Base-by-base conservation (phyloP, 768 basidiomycete genomes). In the Agrocybe praecox region DNA sequence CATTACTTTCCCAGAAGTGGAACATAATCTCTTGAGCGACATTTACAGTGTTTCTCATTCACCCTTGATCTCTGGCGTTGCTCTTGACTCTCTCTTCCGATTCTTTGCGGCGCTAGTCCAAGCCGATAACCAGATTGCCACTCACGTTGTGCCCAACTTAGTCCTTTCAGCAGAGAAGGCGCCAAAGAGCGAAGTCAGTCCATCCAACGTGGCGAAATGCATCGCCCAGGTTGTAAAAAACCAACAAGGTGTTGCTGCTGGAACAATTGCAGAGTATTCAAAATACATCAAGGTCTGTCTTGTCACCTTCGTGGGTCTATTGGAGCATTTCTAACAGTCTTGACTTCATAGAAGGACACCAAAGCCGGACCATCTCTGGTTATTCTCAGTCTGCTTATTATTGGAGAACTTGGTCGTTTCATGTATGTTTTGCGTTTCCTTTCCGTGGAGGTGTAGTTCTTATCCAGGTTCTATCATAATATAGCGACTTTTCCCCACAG, bases 351-450 rank as follows among this genome's bases (percentile, higher is more conserved):
- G 80, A 77, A 77, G 48, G 68, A 74, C 0, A 83, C 87, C 9
- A 89, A 88, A 68, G 82, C 87, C 7, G 85, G 84, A 60, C 72
- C 89, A 17, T 78, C 84, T 1, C 77, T 87, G 40, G 80, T 93
- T 7, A 87, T 94, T 29, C 81, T 99, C 21, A 91, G 93, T 62
- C 78, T 98, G 53, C 77, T 97, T 14, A 89, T 94, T 40, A 79
- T 98, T 49, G 97, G 97, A 46, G 97, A 98, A 71, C 81, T 98
- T 40, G 97, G 96, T 29, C 88, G 96, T 32, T 88, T 87, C 65
- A 87, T 92, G 96, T 97, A 33, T 46, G 66, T 56, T 15, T 23
- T 32, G 4, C 26, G 26, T 51, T 22, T 53, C 5, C 18, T 24
- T 23, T 49, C 15, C n/a, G 32, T 26, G 36, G 14, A 6, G n/a